Conservation (phyloP, 2,329 filamentous ascomycete species). For the Pleurostoma richardsiae region DNA sequence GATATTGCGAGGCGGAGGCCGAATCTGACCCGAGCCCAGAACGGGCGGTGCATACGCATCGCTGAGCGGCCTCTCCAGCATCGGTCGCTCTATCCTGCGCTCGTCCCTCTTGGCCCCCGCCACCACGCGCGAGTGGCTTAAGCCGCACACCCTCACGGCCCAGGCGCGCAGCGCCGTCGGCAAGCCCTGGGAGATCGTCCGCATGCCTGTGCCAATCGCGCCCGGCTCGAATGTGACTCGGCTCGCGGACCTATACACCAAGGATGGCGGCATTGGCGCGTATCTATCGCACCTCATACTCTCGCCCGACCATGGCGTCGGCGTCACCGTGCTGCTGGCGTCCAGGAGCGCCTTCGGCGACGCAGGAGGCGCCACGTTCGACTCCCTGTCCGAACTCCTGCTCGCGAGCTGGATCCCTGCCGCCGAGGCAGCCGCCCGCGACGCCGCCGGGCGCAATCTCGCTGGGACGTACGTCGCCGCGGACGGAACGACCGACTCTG, state of each 20-base stretch:
- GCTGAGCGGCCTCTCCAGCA: slow-evolving; percentile 27
- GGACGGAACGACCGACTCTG: slow-evolving; percentile 10
- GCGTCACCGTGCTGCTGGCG: slow-evolving; percentile 25
- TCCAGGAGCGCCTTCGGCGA: slow-evolving; percentile 15
- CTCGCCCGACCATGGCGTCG: slow-evolving; percentile 26
- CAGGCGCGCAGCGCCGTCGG: slow-evolving; percentile 29
- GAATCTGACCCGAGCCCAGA: no score
- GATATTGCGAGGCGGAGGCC: no score
- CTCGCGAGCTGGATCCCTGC: slow-evolving; percentile 20
- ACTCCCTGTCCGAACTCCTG: slow-evolving; percentile 18
- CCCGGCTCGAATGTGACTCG: background rate
- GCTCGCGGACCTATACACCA: slow-evolving; percentile 2
- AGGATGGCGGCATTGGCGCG: slow-evolving; percentile 21
- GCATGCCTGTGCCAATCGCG: background rate
- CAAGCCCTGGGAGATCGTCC: slow-evolving; percentile 29
- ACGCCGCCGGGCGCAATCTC: slow-evolving; percentile 19
- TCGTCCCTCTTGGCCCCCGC: slow-evolving; percentile 26
- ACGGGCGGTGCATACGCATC: no score
- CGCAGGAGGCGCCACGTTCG: slow-evolving; percentile 3
- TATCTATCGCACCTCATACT: slow-evolving; percentile 26
- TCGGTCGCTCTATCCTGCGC: slow-evolving; percentile 36
- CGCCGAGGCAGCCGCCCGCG: slow-evolving; percentile 18
- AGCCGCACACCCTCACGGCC: slow-evolving; percentile 29
- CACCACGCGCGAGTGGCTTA: slow-evolving; percentile 36
- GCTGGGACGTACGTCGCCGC: slow-evolving; percentile 16